Evolutionary conservation across 2,329 filamentous ascomycete genomes (phyloP), one percentile per base, ranked within the genome.

Genomic region (Fusarium odoratissimum): DNA sequence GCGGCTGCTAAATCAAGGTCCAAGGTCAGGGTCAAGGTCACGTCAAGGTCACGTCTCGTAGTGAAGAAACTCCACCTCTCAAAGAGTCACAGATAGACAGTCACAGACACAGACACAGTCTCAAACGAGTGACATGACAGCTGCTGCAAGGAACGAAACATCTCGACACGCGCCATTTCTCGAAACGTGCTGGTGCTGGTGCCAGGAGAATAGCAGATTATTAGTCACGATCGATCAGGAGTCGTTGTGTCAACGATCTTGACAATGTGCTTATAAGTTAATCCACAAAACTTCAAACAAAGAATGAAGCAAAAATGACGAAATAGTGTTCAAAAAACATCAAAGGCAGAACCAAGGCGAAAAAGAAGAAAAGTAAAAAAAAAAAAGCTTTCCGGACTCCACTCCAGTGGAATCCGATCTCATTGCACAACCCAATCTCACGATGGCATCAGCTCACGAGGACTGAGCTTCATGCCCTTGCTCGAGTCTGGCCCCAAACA

Each of bases 351-450:
- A 25, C 31, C 21, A 40, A 28, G 25, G 35, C n/a, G n/a, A 28
- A 28, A 41, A 28, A 17, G 8, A 42, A 12, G 41, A 19, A 44
- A 17, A 25, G 23, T 11, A 25, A 28, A 28, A 16, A 46, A 62
- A 54, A 69, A 42, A 28, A 28, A 28, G 8, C 17, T 16, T 40
- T 42, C 19, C 19, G 21, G 37, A 35, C 60, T 72, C 75, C 75
- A 71, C 75, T 64, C 37, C 35, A 51, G 60, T 63, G 49, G 60
- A 72, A 61, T 70, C 40, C 44, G 58, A 63, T 64, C 64, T 72
- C 60, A 69, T 67, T 55, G 64, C 70, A 73, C 68, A 76, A 76
- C 70, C 74, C 74, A 76, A 71, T 76, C 74, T 76, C 67, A 70
- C 68, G 72, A 77, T 76, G 71, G 71, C 75, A 77, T 75, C 74